Evolutionary conservation across 139 green algal species (phyloP).

Genomic region (Chlorella sorokiniana): DNA sequence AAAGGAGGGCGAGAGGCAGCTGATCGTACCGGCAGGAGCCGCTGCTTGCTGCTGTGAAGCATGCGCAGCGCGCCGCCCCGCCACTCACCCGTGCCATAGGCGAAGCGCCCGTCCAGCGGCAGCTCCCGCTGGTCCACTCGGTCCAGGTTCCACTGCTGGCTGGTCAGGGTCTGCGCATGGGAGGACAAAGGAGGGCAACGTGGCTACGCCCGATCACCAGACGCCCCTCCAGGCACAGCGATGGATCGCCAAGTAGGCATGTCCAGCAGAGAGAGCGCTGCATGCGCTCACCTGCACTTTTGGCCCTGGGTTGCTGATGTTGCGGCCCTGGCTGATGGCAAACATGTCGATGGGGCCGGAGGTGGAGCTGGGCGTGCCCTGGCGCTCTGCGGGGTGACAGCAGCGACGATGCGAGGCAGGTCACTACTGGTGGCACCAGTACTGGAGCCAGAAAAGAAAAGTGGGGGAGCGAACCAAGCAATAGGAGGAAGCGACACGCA

Average conservation of each 20-base stretch:
- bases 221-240: background rate
- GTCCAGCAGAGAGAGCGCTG: background rate
- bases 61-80: background rate
- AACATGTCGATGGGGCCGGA: background rate
- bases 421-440: background rate
- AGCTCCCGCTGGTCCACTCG: slow-evolving; percentile 68
- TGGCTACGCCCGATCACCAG: background rate
- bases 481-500: background rate
- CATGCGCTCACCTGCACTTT: background rate
- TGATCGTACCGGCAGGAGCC: too few relatives aligned
- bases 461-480: background rate
- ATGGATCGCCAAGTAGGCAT: background rate
- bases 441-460: background rate
- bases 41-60: too few relatives aligned
- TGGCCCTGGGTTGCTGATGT: background rate
- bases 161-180: slow-evolving; percentile 20
- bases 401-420: background rate
- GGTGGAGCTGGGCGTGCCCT: background rate
- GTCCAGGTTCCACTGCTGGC: slow-evolving; percentile 69
- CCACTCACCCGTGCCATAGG: slow-evolving; percentile 16
- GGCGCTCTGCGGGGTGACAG: slow-evolving; percentile 5
- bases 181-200: background rate
- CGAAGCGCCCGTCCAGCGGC: slow-evolving; percentile 62
- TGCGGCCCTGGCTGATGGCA: slow-evolving; percentile 2
- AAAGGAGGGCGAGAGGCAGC: background rate